Conservation (phyloP, 495 filamentous ascomycete species). For the Penicillium herquei region DNA sequence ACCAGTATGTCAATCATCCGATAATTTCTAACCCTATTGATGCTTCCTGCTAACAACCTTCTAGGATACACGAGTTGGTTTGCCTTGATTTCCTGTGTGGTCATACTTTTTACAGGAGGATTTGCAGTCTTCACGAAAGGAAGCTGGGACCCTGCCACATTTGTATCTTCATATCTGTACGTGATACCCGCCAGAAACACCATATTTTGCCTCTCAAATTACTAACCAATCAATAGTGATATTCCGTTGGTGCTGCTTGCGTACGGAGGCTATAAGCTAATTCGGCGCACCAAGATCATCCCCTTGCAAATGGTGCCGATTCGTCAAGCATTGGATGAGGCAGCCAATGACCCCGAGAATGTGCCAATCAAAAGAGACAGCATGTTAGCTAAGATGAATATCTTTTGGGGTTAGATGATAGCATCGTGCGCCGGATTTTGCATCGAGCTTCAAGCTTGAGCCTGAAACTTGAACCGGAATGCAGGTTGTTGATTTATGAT, state of each 20-base stretch:
- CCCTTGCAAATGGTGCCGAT: constrained; percentile 32
- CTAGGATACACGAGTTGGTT: constrained; percentile 53
- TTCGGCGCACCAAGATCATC: constrained; percentile 36
- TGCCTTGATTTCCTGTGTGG: constrained; percentile 46
- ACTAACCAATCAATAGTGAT: constrained; percentile 21
- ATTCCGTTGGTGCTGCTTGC: constrained; percentile 45
- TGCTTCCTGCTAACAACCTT: constrained; percentile 4
- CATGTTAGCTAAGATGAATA: constrained; percentile 25
- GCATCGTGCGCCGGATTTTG: too few species aligned
- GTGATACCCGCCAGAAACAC: constrained; percentile 1
- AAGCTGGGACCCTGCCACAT: constrained; percentile 32
- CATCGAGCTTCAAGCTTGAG: too few species aligned
- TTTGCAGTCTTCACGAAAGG: constrained; percentile 57
- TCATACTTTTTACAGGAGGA: constrained; percentile 58
- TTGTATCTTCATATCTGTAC: constrained; percentile 40
- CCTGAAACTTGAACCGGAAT: too few species aligned
- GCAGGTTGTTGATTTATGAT: too few species aligned
- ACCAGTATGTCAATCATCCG: constrained; percentile 15
- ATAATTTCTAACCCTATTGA: neutral
- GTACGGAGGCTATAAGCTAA: constrained; percentile 41
- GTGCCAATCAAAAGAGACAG: constrained; percentile 24
- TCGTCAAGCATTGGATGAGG: constrained; percentile 30
- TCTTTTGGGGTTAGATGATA: constrained; percentile 24
- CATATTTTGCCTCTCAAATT: neutral
- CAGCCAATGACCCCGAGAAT: constrained; percentile 31